Evolutionary conservation across 805 yeast genomes (phyloP), one percentile per base, ranked within the genome.

Genomic region (Zygoascus tannicola): DNA sequence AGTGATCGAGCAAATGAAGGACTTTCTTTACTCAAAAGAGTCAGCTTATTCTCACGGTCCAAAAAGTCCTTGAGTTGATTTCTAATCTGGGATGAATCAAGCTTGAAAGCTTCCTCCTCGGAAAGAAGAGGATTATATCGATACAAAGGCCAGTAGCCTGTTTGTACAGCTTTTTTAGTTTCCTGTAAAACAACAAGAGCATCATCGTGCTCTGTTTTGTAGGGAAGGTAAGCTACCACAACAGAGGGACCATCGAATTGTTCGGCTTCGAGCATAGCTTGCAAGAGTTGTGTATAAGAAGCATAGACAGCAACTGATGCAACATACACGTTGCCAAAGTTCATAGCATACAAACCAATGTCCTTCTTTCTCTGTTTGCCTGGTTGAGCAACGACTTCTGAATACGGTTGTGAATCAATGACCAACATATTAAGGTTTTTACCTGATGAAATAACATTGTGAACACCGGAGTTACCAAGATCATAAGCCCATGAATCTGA

Each of bases 131-230:
- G 95, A 54, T 85, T 74, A 66, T 74, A 90, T 60, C 96, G 74
- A 68, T 88, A 90, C 49, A 90, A 72, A 39, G 97, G 97, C 94
- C 97, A 87, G 67, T 82, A 81, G n/a, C 97, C 97, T 28, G 87
- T 70, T 56, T 85, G 96, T 38, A 90, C 94, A 19, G 95, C 90
- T 50, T 67, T 68, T 64, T 90, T 90, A 28, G 97, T 88, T 60
- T 85, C 92, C 60, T 83, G 80, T 55, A 90, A 71, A 37, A 88
- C 77, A 21, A 78, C 74, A 52, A 90, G 67, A 34, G 94, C 81
- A 50, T 80, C 81, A 44, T 67, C 69, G 22, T 50, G 45, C 57
- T 83, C 90, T 18, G 69, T 62, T 38, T 68, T 58, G 62, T 81
- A 79, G 35, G 97, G 97, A 55, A 88, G 69, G 62, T 88, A 87